A percentile compares a stretch with the other conserved stretches of the same genome.
phyloP scores from a whole-genome alignment of 2,329 filamentous ascomycete genomes.

The Cladosporium sphaerospermum region DNA sequence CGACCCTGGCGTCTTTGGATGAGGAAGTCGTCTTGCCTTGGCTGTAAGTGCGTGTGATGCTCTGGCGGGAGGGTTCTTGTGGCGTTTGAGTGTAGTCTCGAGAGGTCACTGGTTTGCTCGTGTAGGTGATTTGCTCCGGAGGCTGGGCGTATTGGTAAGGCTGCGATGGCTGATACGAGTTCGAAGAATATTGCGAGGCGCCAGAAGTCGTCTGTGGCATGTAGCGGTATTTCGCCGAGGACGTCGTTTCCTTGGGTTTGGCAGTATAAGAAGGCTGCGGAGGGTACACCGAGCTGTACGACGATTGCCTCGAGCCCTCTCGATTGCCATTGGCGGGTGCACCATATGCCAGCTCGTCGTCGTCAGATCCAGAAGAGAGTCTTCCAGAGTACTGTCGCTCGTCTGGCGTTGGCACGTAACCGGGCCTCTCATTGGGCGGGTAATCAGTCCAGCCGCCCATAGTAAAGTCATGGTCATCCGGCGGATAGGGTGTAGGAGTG shows the following conservation, averaged over 20 bases:
- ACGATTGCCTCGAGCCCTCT: constrained; percentile 12
- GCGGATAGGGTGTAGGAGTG: constrained; percentile 20
- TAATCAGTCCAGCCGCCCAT: constrained; percentile 41
- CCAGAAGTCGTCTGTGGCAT: background rate
- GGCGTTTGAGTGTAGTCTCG: constrained; percentile 17
- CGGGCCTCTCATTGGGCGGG: constrained; percentile 39
- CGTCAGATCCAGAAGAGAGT: constrained; percentile 16
- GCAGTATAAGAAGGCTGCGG: constrained; percentile 14
- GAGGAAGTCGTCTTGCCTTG: constrained; percentile 17
- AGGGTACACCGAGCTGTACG: constrained; percentile 13
- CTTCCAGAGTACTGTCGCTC: constrained; percentile 15
- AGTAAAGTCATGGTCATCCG: constrained; percentile 30
- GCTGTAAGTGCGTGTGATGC: constrained; percentile 17
- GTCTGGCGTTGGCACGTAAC: constrained; percentile 22
- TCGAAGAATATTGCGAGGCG: constrained; percentile 19
- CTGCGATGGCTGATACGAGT: constrained; percentile 13
- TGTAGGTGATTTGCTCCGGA: constrained; percentile 39
- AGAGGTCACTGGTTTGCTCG: constrained; percentile 28
- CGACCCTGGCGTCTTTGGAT: constrained; percentile 28
- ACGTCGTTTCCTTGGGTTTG: constrained; percentile 7
- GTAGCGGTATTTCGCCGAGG: constrained; percentile 19
- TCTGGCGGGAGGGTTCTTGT: constrained; percentile 14
- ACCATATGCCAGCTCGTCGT: constrained; percentile 30
- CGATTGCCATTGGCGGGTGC: constrained; percentile 5
- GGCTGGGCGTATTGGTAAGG: constrained; percentile 35